Evolutionary conservation across 257 asterid species (phyloP), one percentile per base, ranked within the genome.

Genomic region (Plantago elongata): DNA sequence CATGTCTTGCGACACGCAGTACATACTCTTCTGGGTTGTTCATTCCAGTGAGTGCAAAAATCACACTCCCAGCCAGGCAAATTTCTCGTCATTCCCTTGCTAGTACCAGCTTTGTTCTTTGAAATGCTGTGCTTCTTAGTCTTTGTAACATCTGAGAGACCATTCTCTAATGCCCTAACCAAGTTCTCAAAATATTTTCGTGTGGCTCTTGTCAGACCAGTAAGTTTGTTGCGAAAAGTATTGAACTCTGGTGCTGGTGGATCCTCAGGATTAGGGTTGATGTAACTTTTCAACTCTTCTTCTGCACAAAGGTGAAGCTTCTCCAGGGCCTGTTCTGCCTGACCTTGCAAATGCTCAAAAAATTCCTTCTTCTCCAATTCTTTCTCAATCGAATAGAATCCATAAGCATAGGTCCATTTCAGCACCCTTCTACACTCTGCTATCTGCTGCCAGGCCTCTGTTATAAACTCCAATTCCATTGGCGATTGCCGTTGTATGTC

Each of bases 281-380:
- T 90, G 77, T 69, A 86, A 11, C 66, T 84, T 66, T 78, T 89
- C 45, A 87, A 81, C 69, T 90, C 96, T 80, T 90, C 82, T 80
- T 90, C 97, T 1, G 94, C 94, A 69, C 97, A 90, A 69, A 85
- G 96, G 71, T 90, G 97, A 60, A 90, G 97, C 71, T 95, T 75
- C 74, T 88, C 96, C 80, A 91, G 75, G 45, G 95, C 97, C 45
- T 93, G 75, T 74, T 88, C 98, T 3, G 98, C 97, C 77, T 92
- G 95, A 37, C 98, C 96, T 79, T 91, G 98, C 67, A 91, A 69
- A 76, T 91, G 86, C 82, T 88, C 96, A 65, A 91, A 90, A 65
- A 90, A 88, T 73, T 72, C 5, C 40, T 34, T 34, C 40, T 34
- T 83, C 4, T 9, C 7, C 9, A 0, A 7, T 47, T 61, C 30